Percentiles rank a stretch among this genome's conserved stretches.
These are phyloP conservation scores for Kwoniella pini DNA, from an alignment of 768 basidiomycete genomes.

Conservation along the genomic window DNA sequence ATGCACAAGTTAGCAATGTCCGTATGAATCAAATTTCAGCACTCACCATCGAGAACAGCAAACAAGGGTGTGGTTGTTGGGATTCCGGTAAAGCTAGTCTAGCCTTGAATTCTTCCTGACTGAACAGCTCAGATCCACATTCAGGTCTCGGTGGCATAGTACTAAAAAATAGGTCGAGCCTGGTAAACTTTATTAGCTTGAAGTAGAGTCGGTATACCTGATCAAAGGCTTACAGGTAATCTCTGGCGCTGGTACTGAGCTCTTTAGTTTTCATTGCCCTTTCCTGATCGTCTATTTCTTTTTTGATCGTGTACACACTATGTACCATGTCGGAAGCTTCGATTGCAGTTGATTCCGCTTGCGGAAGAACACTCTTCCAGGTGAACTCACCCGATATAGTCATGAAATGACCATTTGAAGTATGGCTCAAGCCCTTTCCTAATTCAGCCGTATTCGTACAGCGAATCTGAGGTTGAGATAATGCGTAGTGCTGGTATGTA, in stretches of 20 bases:
- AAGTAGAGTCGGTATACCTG: too few species aligned
- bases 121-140: slow-evolving; percentile 26
- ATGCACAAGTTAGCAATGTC: neutral
- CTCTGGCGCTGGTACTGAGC: slow-evolving; percentile 24
- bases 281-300: neutral
- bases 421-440: too few species aligned
- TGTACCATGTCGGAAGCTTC: neutral
- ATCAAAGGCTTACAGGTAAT: slow-evolving; percentile 38
- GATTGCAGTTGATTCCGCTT: neutral
- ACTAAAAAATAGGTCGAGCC: slow-evolving; percentile 10
- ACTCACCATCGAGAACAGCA: slow-evolving; percentile 38
- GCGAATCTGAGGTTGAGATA: neutral
- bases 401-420: neutral
- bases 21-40: neutral
- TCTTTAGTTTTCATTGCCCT: slow-evolving; percentile 7
- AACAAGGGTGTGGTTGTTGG: slow-evolving; percentile 30
- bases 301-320: slow-evolving; percentile 6
- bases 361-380: neutral
- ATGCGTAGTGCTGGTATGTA: too few species aligned
- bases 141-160: slow-evolving; percentile 13
- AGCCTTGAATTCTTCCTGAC: slow-evolving; percentile 31
- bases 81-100: slow-evolving; percentile 11
- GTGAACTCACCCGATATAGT: neutral
- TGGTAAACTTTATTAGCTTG: neutral
- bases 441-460: too few species aligned